These are phyloP conservation scores for Trichoderma asperelloides DNA, from an alignment of 495 filamentous ascomycete species.

Conservation along the genomic window DNA sequence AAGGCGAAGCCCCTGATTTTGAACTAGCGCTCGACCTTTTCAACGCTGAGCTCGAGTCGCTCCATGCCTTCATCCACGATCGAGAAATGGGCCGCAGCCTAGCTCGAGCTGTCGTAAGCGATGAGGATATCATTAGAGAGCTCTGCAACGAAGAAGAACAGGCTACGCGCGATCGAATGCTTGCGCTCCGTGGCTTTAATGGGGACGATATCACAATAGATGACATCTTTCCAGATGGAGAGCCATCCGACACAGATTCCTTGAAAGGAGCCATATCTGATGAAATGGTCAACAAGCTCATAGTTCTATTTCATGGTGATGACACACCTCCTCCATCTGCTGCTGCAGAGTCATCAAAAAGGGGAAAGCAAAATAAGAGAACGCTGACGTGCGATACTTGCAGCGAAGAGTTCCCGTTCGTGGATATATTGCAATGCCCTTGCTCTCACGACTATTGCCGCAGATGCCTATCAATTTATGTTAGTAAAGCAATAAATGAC, in stretches of 20 bases:
- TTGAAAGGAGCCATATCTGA: neutral
- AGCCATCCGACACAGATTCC: neutral
- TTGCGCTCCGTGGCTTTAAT: neutral
- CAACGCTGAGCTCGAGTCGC: neutral
- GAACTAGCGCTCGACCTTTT: neutral
- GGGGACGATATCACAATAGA: neutral
- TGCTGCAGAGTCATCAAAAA: neutral
- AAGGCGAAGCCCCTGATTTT: neutral
- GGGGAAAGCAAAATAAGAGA: neutral
- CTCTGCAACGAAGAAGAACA: neutral
- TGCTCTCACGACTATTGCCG: conserved; percentile 42
- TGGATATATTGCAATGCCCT: conserved; percentile 14
- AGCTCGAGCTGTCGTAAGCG: neutral
- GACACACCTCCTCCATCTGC: neutral
- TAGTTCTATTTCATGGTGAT: neutral
- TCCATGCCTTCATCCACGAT: neutral
- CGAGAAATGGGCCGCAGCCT: neutral
- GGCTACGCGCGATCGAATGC: neutral
- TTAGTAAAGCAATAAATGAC: conserved; percentile 32
- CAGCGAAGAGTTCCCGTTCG: conserved; percentile 11
- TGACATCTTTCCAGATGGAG: neutral
- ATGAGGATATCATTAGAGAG: neutral
- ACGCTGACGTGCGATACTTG: conserved; percentile 14
- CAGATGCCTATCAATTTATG: conserved; percentile 32
- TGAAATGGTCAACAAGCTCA: conserved; percentile 1